Evolutionary conservation across 345 rosid species (phyloP).

Genomic region (Excoecaria cochinchinensis): DNA sequence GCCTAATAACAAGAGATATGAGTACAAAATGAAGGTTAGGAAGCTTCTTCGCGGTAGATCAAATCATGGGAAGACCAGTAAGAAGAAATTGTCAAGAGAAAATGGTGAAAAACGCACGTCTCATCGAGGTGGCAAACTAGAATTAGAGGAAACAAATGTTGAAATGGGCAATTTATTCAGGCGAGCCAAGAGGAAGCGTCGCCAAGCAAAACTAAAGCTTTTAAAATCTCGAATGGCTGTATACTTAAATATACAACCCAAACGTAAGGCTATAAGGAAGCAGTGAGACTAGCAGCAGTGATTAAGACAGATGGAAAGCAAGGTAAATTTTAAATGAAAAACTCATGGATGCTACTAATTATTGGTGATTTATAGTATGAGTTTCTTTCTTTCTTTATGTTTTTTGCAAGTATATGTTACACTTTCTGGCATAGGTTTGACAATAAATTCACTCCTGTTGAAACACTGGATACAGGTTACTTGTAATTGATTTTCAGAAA

Average conservation of each 20-base stretch:
- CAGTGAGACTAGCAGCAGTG: background rate
- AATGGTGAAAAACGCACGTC: conserved; percentile 21
- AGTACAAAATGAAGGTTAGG: conserved; percentile 47
- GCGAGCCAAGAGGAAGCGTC: conserved; percentile 60
- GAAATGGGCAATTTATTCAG: conserved; percentile 41
- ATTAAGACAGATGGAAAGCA: background rate
- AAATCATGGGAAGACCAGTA: conserved; percentile 34
- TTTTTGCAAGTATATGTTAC: too few species aligned
- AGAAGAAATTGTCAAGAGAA: conserved; percentile 43
- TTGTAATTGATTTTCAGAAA: background rate
- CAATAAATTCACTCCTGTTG: too few species aligned
- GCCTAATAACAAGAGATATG: conserved; percentile 42
- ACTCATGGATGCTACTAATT: too few species aligned
- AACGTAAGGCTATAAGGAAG: conserved; percentile 19
- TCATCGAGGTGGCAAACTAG: conserved; percentile 25
- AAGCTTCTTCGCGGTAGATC: conserved; percentile 37
- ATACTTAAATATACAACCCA: conserved; percentile 51
- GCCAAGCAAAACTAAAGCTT: conserved; percentile 51
- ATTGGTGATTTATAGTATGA: background rate
- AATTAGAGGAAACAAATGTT: conserved; percentile 23
- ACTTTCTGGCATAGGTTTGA: too few species aligned
- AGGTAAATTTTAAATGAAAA: background rate
- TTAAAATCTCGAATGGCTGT: conserved; percentile 58
- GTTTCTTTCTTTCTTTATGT: background rate
- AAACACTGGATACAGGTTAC: too few species aligned